phyloP scores from a whole-genome alignment of 352 stramenopile genomes.

The Saprolegnia parasitica region DNA sequence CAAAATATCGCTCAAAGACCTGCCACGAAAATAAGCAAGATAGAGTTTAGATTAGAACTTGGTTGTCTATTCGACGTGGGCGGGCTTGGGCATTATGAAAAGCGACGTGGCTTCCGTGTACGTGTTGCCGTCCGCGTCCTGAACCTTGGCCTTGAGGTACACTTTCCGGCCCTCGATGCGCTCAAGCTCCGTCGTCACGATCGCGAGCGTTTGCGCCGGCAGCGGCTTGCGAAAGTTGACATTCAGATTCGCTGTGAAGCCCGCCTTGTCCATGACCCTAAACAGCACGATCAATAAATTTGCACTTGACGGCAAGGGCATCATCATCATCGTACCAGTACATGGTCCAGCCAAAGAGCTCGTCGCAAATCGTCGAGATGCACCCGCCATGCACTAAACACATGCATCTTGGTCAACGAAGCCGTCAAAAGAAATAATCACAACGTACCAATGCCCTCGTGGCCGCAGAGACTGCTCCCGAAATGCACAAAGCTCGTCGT shows the following conservation, averaged over 20 bases:
- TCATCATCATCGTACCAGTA: conserved; percentile 18
- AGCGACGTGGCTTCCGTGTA: conserved; percentile 28
- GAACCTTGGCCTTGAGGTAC: conserved; percentile 22
- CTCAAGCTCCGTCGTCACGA: conserved; percentile 23
- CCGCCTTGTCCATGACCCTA: conserved; percentile 18
- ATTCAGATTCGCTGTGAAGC: conserved; percentile 29
- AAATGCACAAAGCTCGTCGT: conserved; percentile 28
- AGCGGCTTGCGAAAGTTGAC: conserved; percentile 26
- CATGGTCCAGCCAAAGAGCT: conserved; percentile 28
- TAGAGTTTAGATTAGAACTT: neutral
- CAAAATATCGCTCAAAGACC: no score
- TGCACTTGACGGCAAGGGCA: neutral
- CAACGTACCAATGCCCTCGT: conserved; percentile 22
- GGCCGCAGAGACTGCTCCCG: conserved; percentile 23
- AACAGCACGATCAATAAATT: neutral
- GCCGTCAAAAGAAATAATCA: neutral
- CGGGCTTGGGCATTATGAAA: conserved; percentile 21
- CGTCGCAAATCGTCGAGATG: conserved; percentile 28
- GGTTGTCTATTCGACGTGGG: neutral
- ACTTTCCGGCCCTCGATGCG: conserved; percentile 24
- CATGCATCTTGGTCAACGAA: neutral
- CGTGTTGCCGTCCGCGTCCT: conserved; percentile 11
- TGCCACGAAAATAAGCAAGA: neutral
- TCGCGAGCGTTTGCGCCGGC: neutral
- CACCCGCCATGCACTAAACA: conserved; percentile 26